A percentile compares a stretch with the other conserved stretches of the same genome.
Conservation (phyloP, 2,329 filamentous ascomycete species). For the Balansia obtecta region DNA sequence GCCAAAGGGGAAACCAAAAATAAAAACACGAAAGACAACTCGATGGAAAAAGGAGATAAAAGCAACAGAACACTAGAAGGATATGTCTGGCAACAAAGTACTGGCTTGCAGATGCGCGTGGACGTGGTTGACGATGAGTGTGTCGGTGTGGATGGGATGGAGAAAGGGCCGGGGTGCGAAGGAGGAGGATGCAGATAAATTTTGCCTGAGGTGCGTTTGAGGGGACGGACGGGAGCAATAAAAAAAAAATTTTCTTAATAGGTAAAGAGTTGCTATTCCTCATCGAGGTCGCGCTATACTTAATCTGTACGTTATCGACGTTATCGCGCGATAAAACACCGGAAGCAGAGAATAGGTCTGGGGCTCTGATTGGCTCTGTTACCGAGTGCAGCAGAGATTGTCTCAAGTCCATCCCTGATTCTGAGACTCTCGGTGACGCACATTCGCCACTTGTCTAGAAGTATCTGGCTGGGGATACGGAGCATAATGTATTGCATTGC, state of each 20-base stretch:
- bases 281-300: constrained; percentile 1
- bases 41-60: not conserved
- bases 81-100: not conserved
- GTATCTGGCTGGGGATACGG: not conserved
- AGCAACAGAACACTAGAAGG: not conserved
- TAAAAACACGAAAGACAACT: constrained; percentile 2
- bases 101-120: not conserved
- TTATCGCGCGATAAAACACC: constrained; percentile 9
- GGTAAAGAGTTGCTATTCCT: no score
- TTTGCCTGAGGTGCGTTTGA: constrained; percentile 4
- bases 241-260: not conserved
- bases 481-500: no score
- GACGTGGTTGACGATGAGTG: not conserved
- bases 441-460: not conserved
- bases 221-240: not conserved
- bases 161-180: not conserved
- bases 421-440: no score
- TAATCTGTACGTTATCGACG: not conserved
- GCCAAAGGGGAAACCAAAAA: no score
- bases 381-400: not conserved
- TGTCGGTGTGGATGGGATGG: not conserved
- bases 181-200: constrained; percentile 5
- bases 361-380: constrained; percentile 6
- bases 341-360: constrained; percentile 3
- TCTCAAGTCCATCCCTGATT: no score